These are phyloP conservation scores for Kazachstania sp. DNA, from an alignment of 1,139 yeast genomes.

Conservation along the genomic window DNA sequence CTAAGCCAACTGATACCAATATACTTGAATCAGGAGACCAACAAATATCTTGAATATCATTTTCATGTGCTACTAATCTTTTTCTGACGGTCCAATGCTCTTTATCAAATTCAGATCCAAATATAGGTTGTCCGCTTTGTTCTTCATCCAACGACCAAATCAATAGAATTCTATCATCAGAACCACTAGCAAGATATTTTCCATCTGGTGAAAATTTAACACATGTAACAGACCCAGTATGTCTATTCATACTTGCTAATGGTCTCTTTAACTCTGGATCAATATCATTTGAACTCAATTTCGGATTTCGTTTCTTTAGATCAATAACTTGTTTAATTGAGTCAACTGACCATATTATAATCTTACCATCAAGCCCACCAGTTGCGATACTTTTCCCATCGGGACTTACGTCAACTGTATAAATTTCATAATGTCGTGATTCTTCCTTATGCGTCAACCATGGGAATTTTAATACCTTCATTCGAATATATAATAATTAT, in stretches of 20 bases:
- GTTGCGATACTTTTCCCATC: conserved; percentile 84
- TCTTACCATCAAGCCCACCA: conserved; percentile 93
- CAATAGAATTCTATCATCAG: conserved; percentile 84
- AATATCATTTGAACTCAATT: conserved; percentile 10
- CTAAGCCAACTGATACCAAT: conserved; percentile 87
- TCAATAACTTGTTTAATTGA: conserved; percentile 39
- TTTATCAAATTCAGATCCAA: conserved; percentile 56
- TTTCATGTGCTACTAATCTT: conserved; percentile 90
- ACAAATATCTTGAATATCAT: conserved; percentile 93
- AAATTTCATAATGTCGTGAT: conserved; percentile 71
- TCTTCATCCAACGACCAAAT: conserved; percentile 95
- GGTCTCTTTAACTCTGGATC: conserved; percentile 42
- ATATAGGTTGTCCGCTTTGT: conserved; percentile 43
- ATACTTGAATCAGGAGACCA: conserved; percentile 96
- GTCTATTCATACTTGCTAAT: conserved; percentile 72
- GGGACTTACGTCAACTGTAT: conserved; percentile 69
- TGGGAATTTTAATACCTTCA: conserved; percentile 75
- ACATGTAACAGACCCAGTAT: conserved; percentile 88
- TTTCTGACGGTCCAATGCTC: conserved; percentile 94
- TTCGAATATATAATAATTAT: conserved; percentile 19
- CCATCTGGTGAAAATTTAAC: conserved; percentile 92
- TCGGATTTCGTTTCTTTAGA: conserved; percentile 9
- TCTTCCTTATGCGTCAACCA: conserved; percentile 81
- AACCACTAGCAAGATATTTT: conserved; percentile 82
- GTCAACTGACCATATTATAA: conserved; percentile 78